phyloP scores from a whole-genome alignment of 768 basidiomycete genomes.

The Clathrus columnatus region DNA sequence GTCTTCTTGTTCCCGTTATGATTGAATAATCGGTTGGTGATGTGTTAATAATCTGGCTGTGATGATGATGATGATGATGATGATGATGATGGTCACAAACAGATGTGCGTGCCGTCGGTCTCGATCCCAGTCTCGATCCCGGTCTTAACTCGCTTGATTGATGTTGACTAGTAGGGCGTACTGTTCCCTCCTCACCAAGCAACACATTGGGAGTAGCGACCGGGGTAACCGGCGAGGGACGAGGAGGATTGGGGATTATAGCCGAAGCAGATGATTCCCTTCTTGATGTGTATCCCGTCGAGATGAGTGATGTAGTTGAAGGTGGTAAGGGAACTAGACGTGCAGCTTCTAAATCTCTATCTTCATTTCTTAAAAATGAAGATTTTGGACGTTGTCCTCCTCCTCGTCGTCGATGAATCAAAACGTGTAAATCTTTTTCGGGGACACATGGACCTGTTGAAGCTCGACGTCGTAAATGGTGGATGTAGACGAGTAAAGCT shows the following conservation, averaged over 20 bases:
- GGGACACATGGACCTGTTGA: background rate
- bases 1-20: background rate
- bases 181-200: background rate
- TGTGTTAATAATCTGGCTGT: background rate
- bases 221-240: background rate
- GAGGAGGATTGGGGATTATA: background rate
- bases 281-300: background rate
- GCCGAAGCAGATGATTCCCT: background rate
- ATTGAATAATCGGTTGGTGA: background rate
- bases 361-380: background rate
- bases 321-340: background rate
- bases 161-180: background rate
- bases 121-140: background rate
- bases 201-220: too few relatives aligned
- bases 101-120: too few relatives aligned
- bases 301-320: background rate
- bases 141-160: background rate
- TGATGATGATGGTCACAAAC: too few relatives aligned
- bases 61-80: too few relatives aligned
- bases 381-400: too few relatives aligned
- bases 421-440: background rate
- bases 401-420: background rate
- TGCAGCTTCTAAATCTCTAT: background rate
- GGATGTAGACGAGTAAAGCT: background rate
- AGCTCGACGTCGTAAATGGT: background rate